Conservation (phyloP, 2,329 filamentous ascomycete species). For the Phaeoacremonium minimum region DNA sequence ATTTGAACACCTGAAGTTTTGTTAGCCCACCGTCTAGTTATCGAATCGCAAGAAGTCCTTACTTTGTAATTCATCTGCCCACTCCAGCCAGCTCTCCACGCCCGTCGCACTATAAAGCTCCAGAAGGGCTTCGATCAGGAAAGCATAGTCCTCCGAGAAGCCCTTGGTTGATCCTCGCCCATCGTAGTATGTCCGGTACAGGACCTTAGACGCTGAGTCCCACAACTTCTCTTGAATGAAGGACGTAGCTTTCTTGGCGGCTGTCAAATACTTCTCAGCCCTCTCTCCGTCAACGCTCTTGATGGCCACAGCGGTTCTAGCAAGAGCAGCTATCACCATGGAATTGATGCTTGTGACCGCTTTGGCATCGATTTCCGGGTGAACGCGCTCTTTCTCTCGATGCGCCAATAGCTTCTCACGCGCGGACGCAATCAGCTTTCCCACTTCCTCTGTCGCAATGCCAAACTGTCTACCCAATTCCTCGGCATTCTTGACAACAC, state of each 20-base stretch:
- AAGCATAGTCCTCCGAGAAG: constrained; percentile 95
- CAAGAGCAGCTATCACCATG: constrained; percentile 78
- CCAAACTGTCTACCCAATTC: constrained; percentile 73
- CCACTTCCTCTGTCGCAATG: constrained; percentile 64
- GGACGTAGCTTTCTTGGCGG: constrained; percentile 62
- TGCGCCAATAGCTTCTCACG: constrained; percentile 65
- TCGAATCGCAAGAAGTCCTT: constrained; percentile 19
- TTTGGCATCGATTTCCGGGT: constrained; percentile 82
- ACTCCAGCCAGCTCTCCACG: constrained; percentile 69
- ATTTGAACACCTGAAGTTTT: constrained; percentile 74
- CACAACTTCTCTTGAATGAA: constrained; percentile 76
- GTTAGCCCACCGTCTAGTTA: no score
- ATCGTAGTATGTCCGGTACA: constrained; percentile 73
- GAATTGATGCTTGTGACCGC: constrained; percentile 86
- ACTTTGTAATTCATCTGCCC: constrained; percentile 79
- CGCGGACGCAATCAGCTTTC: constrained; percentile 62
- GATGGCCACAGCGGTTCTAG: constrained; percentile 69
- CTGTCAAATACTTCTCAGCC: constrained; percentile 56
- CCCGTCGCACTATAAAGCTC: constrained; percentile 81
- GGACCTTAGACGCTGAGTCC: constrained; percentile 52
- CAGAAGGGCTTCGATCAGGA: constrained; percentile 76
- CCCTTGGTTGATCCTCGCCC: constrained; percentile 60
- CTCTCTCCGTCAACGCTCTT: constrained; percentile 51
- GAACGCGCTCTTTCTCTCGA: constrained; percentile 68
- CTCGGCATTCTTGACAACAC: constrained; percentile 61